phyloP scores from a whole-genome alignment of 108 stramenopile genomes.

The Nitzschia sp. region DNA sequence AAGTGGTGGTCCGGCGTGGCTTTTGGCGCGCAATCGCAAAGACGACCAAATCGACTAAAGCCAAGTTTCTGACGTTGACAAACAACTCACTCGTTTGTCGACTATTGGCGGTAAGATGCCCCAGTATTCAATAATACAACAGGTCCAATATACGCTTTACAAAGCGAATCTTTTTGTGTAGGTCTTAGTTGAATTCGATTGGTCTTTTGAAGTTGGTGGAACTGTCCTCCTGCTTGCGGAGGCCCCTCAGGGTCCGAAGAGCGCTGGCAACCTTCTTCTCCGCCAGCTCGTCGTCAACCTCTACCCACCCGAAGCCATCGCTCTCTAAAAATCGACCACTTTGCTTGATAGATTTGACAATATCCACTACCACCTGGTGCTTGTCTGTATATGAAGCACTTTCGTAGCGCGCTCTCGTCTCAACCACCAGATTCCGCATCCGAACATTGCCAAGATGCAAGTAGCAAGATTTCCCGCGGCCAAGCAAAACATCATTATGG shows the following conservation, averaged over 20 bases:
- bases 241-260: slow-evolving; percentile 12
- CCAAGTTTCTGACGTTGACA: too few species aligned
- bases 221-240: too few species aligned
- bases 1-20: too few species aligned
- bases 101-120: too few species aligned
- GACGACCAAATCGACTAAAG: too few species aligned
- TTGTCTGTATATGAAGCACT: background rate
- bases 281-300: slow-evolving; percentile 9
- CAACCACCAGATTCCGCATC: slow-evolving; percentile 13
- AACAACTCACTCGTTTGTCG: too few species aligned
- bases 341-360: slow-evolving; percentile 2
- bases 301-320: slow-evolving; percentile 8
- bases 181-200: too few species aligned
- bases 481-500: slow-evolving; percentile 25
- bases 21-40: too few species aligned
- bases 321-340: slow-evolving; percentile 25
- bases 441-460: slow-evolving; percentile 24
- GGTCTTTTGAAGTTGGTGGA: too few species aligned
- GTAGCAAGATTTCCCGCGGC: slow-evolving; percentile 18
- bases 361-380: background rate
- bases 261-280: slow-evolving; percentile 5
- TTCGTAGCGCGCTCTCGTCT: slow-evolving; percentile 9
- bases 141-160: too few species aligned
- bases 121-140: too few species aligned
- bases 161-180: too few species aligned